Conservation (phyloP, 1,284 basidiomycete genomes). For the Cystobasidium pallidum region DNA sequence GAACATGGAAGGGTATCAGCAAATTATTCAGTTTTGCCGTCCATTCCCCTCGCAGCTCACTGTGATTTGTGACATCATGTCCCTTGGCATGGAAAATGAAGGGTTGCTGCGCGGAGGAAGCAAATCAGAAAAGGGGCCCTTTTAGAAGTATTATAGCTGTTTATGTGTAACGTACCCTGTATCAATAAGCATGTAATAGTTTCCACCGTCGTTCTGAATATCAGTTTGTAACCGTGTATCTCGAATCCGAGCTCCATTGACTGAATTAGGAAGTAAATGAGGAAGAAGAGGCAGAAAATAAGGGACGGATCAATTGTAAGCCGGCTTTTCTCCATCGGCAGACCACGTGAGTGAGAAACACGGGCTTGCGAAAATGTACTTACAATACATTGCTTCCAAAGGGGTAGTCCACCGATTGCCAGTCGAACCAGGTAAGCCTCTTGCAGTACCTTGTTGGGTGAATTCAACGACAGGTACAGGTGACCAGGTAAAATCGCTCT, state of each 20-base stretch:
- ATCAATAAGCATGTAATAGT: slow-evolving; percentile 29
- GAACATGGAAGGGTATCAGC: too few species aligned
- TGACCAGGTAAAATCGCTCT: slow-evolving; percentile 37
- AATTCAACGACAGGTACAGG: slow-evolving; percentile 35
- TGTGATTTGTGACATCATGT: slow-evolving; percentile 23
- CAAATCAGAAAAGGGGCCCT: too few species aligned
- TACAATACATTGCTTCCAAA: slow-evolving; percentile 39
- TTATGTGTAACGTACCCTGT: slow-evolving; percentile 13
- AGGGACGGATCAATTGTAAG: too few species aligned
- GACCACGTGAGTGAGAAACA: neutral
- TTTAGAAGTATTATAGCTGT: too few species aligned
- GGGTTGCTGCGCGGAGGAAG: slow-evolving; percentile 2
- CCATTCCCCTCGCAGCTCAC: neutral
- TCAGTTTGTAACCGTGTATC: slow-evolving; percentile 30
- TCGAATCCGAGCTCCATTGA: slow-evolving; percentile 19
- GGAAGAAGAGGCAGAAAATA: neutral
- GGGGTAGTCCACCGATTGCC: slow-evolving; percentile 41
- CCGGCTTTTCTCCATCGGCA: too few species aligned
- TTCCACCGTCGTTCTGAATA: slow-evolving; percentile 12
- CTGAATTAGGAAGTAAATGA: slow-evolving; percentile 1
- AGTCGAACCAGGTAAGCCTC: slow-evolving; percentile 25
- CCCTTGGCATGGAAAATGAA: slow-evolving; percentile 11
- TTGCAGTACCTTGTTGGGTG: slow-evolving; percentile 15
- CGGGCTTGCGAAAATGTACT: neutral
- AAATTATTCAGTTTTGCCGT: too few species aligned